Evolutionary conservation across 2,329 filamentous ascomycete species (phyloP).

Genomic region (Leptosphaerulina australis): DNA sequence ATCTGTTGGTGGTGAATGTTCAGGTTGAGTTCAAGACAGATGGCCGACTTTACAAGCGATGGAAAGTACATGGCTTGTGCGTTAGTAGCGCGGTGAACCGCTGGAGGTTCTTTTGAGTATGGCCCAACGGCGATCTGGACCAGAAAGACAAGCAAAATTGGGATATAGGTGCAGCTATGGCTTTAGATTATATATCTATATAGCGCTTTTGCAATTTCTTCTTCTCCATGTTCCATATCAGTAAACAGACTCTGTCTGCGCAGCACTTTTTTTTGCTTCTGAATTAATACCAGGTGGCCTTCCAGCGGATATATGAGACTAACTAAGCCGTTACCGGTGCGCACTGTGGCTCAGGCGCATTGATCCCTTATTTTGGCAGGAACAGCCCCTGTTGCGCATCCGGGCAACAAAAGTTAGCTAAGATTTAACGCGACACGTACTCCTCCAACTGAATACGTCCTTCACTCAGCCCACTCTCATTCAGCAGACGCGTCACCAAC

Average conservation of each 20-base stretch:
- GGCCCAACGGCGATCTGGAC: conserved; percentile 19
- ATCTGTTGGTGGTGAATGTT: conserved; percentile 41
- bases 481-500: conserved; percentile 34
- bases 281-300: conserved; percentile 7
- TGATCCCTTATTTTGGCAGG: conserved; percentile 10
- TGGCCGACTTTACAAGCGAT: conserved; percentile 30
- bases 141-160: conserved; percentile 12
- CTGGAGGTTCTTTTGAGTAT: conserved; percentile 30
- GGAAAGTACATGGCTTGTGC: conserved; percentile 40
- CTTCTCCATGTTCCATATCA: not conserved
- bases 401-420: conserved; percentile 2
- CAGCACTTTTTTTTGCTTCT: not conserved
- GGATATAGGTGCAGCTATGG: conserved; percentile 13
- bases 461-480: conserved; percentile 21
- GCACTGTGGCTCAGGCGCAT: conserved; percentile 11
- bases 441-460: conserved; percentile 6
- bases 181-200: conserved; percentile 9
- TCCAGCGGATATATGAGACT: conserved; percentile 5
- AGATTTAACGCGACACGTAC: conserved; percentile 15
- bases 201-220: conserved; percentile 1
- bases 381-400: conserved; percentile 9
- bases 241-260: not conserved
- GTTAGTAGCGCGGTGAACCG: conserved; percentile 31
- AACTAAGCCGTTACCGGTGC: conserved; percentile 9
- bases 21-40: conserved; percentile 23